These are phyloP conservation scores for Leccinum incarnatum DNA, from an alignment of 768 basidiomycete genomes.

Conservation along the genomic window DNA sequence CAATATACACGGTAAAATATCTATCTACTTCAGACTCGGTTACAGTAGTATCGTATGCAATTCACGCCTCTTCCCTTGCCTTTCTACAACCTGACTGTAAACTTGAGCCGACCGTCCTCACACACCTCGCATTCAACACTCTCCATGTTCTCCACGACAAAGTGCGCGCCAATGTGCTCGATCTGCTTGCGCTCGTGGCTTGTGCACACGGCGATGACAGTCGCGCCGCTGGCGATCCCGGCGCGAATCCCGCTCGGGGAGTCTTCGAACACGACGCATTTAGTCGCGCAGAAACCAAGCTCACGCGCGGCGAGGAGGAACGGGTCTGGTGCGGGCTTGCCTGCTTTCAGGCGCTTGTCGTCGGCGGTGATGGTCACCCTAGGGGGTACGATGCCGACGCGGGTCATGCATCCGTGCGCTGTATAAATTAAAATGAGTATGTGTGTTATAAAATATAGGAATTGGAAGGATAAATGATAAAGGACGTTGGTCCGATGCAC, in stretches of 20 bases:
- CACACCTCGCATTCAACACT: conserved; percentile 40
- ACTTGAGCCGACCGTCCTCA: conserved; percentile 42
- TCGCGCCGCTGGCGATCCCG: conserved; percentile 71
- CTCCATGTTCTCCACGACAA: conserved; percentile 54
- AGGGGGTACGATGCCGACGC: conserved; percentile 67
- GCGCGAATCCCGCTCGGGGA: conserved; percentile 64
- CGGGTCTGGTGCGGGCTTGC: conserved; percentile 62
- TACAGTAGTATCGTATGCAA: not conserved
- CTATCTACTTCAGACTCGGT: not conserved
- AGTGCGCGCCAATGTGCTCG: conserved; percentile 55
- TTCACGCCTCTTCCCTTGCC: not conserved
- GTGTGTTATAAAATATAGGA: not conserved
- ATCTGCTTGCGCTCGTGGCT: conserved; percentile 59
- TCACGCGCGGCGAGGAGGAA: conserved; percentile 61
- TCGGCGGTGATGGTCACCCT: conserved; percentile 72
- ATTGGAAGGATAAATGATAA: not conserved
- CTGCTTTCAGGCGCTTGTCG: conserved; percentile 67
- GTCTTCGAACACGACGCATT: conserved; percentile 80
- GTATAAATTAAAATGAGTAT: not conserved
- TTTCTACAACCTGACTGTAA: conserved; percentile 35
- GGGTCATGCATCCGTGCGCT: conserved; percentile 68
- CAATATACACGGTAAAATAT: not conserved
- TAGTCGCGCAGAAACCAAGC: conserved; percentile 52
- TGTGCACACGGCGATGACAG: conserved; percentile 73
- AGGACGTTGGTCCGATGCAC: not conserved